Evolutionary conservation across 2,329 filamentous ascomycete species (phyloP), one percentile per base, ranked within the genome.

Genomic region (Cordyceps tenuipes): DNA sequence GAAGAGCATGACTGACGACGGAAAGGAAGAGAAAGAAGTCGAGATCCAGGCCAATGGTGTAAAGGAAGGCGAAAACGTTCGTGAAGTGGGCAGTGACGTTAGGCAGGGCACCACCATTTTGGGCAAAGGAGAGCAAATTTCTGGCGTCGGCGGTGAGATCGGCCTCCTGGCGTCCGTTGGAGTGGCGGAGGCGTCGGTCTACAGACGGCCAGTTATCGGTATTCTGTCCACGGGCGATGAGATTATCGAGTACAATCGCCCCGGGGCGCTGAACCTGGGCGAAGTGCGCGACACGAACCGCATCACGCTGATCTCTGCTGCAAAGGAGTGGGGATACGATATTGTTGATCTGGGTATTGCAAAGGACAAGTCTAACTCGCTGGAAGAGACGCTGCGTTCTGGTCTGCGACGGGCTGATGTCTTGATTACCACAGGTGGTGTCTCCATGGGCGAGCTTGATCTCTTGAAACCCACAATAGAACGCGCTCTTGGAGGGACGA

Each of bases 381-480:
- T 99, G 0, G 93, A 97, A 70, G 79, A 88, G 67, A 85, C 82
- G 2, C 81, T 99, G 10, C 87, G 92, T 2, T 80, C 84, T 61
- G 90, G 88, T 0, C 78, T 97, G 62, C 82, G 89, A 21, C 77
- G 78, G 52, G 86, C 87, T 29, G 92, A 97, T 68, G 77, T 97
- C 13, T 82, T 99, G 61, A 85, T 99, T 68, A 97, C 94, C 17
- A 93, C 89, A 0, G 94, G 94, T 23, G 94, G 94, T 52, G 94
- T 97, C 21, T 96, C 90, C 10, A 99, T 99, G 94, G 94, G 94
- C 60, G 94, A 99, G 75, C 84, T 97, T 2, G 94, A 99, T 72
- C 86, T 99, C 8, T 83, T 99, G 21, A 99, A 99, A 72, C 93
- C 94, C 0, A 97, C 93, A 0, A 90, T 99, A 67, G 94, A 97